Conservation (phyloP, 495 filamentous ascomycete genomes). For the Polyplosphaeria fusca region DNA sequence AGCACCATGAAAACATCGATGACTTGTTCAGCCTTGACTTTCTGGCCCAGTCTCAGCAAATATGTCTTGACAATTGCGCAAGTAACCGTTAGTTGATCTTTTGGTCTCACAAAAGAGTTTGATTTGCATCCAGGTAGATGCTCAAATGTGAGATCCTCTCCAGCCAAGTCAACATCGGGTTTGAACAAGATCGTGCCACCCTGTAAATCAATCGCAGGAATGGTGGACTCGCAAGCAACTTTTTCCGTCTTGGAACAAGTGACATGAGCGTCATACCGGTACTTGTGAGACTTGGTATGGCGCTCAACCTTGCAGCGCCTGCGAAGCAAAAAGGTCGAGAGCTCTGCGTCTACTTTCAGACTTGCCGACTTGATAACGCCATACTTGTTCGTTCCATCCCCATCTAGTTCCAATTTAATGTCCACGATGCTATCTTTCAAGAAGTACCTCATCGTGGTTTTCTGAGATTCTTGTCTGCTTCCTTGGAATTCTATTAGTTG, state of each 20-base stretch:
- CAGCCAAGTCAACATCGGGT: too few species aligned
- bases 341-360: background rate
- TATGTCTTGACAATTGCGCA: background rate
- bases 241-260: too few species aligned
- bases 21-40: background rate
- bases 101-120: background rate
- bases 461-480: background rate
- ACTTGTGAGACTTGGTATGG: too few species aligned
- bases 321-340: too few species aligned
- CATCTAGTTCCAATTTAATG: background rate
- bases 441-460: too few species aligned
- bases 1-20: constrained; percentile 1
- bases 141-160: background rate
- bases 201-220: too few species aligned
- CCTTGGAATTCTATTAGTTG: background rate
- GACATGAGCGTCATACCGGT: too few species aligned
- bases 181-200: too few species aligned
- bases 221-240: too few species aligned
- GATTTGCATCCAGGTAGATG: background rate
- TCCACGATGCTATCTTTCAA: too few species aligned
- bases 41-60: background rate
- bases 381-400: background rate
- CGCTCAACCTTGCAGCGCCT: background rate
- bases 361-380: background rate
- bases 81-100: background rate